Evolutionary conservation across 2,329 filamentous ascomycete genomes (phyloP).

Genomic region (Venturia aucupariae): DNA sequence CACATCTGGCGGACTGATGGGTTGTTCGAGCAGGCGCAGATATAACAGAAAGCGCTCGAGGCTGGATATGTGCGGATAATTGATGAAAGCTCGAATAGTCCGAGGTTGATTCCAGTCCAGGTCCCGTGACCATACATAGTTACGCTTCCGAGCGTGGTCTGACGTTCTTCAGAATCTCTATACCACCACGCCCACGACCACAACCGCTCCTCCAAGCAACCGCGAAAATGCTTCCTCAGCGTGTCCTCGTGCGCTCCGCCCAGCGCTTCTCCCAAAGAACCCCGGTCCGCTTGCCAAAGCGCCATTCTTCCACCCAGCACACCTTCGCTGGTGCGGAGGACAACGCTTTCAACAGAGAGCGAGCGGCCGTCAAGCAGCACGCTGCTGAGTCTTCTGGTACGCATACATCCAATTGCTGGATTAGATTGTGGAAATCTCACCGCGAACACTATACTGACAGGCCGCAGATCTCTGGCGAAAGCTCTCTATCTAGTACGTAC

Average conservation of each 20-base stretch:
- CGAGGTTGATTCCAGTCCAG: neutral
- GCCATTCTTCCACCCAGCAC: slow-evolving; percentile 57
- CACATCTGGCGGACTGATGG: slow-evolving; percentile 4
- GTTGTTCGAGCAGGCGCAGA: neutral
- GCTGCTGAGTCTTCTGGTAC: slow-evolving; percentile 74
- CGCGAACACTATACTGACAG: neutral
- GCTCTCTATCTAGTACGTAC: slow-evolving; percentile 84
- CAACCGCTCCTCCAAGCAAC: neutral
- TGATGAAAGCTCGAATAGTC: neutral
- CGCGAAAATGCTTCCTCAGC: slow-evolving; percentile 54
- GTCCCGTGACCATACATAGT: neutral
- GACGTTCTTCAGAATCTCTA: neutral
- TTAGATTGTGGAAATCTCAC: neutral
- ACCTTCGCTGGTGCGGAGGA: slow-evolving; percentile 56
- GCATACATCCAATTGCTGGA: slow-evolving; percentile 22
- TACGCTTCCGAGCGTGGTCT: neutral
- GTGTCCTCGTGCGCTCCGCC: slow-evolving; percentile 45
- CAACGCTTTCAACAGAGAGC: slow-evolving; percentile 91
- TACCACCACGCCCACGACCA: neutral
- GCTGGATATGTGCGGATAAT: neutral
- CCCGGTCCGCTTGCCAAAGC: slow-evolving; percentile 52
- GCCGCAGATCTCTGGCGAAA: slow-evolving; percentile 84
- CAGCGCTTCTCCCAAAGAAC: neutral
- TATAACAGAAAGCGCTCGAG: neutral
- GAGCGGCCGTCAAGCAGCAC: slow-evolving; percentile 82